These are phyloP conservation scores for Puya raimondii DNA, from an alignment of 176 grass and related monocot genomes.

Conservation along the genomic window DNA sequence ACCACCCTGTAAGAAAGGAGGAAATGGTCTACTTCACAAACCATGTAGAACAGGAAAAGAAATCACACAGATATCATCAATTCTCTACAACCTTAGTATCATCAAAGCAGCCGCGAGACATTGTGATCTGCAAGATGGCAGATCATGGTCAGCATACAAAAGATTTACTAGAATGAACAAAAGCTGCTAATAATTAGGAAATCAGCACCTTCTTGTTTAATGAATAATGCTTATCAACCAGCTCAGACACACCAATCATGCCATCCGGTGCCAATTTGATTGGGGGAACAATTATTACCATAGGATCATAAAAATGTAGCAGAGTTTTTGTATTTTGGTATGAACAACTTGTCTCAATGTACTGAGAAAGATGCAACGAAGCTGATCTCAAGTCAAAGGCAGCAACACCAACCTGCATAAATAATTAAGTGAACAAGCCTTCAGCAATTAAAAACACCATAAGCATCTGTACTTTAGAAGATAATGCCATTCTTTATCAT, in stretches of 20 bases:
- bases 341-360: constrained; percentile 89
- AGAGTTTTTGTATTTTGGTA: constrained; percentile 85
- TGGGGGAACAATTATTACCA: constrained; percentile 71
- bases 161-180: background rate
- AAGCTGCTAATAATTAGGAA: constrained; percentile 14
- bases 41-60: background rate
- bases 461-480: background rate
- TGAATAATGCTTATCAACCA: constrained; percentile 64
- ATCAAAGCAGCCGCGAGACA: constrained; percentile 83
- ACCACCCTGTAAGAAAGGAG: constrained; percentile 43
- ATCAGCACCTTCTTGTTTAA: constrained; percentile 65
- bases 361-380: constrained; percentile 79
- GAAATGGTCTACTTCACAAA: background rate
- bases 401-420: constrained; percentile 66
- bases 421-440: background rate
- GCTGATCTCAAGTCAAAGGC: constrained; percentile 93
- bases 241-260: constrained; percentile 78
- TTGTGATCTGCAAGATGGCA: constrained; percentile 48
- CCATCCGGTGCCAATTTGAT: constrained; percentile 68
- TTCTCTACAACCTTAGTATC: constrained; percentile 57
- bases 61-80: constrained; percentile 13
- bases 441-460: background rate
- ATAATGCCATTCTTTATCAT: background rate
- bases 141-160: background rate
- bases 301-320: constrained; percentile 89